Evolutionary conservation across 768 basidiomycete genomes (phyloP), one percentile per base, ranked within the genome.

Genomic region (Rhizopogon vulgaris): DNA sequence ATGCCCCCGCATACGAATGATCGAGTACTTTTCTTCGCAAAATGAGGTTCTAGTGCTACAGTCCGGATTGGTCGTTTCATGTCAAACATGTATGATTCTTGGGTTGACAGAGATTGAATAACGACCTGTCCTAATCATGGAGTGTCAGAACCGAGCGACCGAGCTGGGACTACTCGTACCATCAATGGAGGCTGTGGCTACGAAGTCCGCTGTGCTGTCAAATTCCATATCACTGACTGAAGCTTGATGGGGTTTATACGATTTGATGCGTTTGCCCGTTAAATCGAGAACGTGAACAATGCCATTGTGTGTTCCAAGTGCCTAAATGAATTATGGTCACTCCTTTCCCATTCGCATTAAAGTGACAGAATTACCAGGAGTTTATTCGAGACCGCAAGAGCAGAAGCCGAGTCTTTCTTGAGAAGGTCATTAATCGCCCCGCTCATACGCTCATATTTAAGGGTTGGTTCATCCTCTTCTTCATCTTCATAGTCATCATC

Each of bases 141-240:
- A 10, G 30, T 39, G 48, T 51, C 50, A 24, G 17, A 32, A n/a
- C 24, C 14, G 6, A 24, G 15, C 28, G 15, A 38, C n/a, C 6
- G 10, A 41, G 7, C 6, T 1, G 12, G 22, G 39, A 30, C n/a
- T 18, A 52, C 11, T 62, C 80, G 70, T 66, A 91, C 95, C 95
- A 69, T 99, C 95, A 56, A 95, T 83, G 3, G 92, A 93, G 0
- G 94, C 88, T 6, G 92, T 94, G 2, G 86, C 93, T 6, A 98
- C 80, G 60, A 93, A 97, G 52, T 96, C 93, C 30, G 82, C 85
- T 0, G 87, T 88, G 49, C 76, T 72, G 64, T 97, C 94, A 62
- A 98, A 77, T 45, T 78, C 80, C 36, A 98, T 84, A 63, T 93
- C 93, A 52, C 83, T 80, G 51, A 98, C 76, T 10, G 90, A 90